phyloP scores from a whole-genome alignment of 768 basidiomycete species.

The Epithele typhae region DNA sequence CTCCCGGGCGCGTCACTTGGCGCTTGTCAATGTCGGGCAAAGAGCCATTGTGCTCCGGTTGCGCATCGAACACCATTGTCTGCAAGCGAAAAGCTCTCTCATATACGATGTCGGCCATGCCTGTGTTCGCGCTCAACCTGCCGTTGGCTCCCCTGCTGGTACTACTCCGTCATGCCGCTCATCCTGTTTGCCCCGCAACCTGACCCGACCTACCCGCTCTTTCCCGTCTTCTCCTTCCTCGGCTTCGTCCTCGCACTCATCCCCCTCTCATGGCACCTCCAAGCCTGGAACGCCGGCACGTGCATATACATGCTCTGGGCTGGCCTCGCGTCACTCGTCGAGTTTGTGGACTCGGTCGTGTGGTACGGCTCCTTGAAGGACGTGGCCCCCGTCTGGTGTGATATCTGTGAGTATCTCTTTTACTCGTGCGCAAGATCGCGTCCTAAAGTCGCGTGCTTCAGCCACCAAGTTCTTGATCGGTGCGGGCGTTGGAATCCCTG shows the following conservation, averaged over 20 bases:
- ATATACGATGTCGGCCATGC: too few relatives aligned
- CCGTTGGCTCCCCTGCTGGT: too few relatives aligned
- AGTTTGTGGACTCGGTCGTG: constrained; percentile 54
- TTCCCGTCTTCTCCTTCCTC: constrained; percentile 36
- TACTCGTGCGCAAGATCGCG: not conserved
- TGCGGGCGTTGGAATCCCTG: constrained; percentile 17
- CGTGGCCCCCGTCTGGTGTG: constrained; percentile 63
- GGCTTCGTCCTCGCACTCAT: constrained; percentile 37
- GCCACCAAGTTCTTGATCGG: too few relatives aligned
- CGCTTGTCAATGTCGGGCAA: too few relatives aligned
- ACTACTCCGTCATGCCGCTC: too few relatives aligned
- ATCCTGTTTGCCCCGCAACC: too few relatives aligned
- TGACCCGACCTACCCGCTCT: too few relatives aligned
- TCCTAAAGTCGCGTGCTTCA: constrained; percentile 17
- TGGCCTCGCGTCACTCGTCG: constrained; percentile 46
- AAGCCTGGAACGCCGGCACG: constrained; percentile 66
- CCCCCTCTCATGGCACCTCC: constrained; percentile 55
- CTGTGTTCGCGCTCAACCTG: too few relatives aligned
- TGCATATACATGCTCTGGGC: constrained; percentile 68
- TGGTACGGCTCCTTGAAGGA: constrained; percentile 54
- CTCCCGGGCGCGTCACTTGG: too few relatives aligned
- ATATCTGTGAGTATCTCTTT: constrained; percentile 55
- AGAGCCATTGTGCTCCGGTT: too few relatives aligned
- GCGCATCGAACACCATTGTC: too few relatives aligned
- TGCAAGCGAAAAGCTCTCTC: too few relatives aligned